Percentiles rank a stretch among this genome's conserved stretches.
Evolutionary conservation across 805 yeast genomes (phyloP).

Genomic region (Schwanniomyces yamadae): DNA sequence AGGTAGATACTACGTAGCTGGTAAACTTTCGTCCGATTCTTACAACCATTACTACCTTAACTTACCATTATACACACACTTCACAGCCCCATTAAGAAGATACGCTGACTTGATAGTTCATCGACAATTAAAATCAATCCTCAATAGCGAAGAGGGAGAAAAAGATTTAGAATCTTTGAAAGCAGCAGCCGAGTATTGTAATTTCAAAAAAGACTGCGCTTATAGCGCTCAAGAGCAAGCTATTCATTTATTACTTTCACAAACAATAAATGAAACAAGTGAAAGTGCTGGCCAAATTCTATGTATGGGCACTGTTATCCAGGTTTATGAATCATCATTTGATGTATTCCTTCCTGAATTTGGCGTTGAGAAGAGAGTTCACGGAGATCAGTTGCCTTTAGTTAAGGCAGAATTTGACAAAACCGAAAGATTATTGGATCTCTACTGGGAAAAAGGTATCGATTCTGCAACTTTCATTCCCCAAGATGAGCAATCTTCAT

Average conservation of each 20-base stretch:
- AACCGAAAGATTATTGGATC: conserved; percentile 61
- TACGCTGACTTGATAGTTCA: conserved; percentile 93
- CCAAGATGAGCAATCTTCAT: conserved; percentile 78
- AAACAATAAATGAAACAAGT: conserved; percentile 74
- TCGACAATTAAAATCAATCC: conserved; percentile 75
- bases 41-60: conserved; percentile 80
- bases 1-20: conserved; percentile 87
- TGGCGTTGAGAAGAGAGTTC: conserved; percentile 94
- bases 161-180: conserved; percentile 65
- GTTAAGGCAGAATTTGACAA: conserved; percentile 90
- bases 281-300: conserved; percentile 76
- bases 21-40: conserved; percentile 75
- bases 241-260: conserved; percentile 79
- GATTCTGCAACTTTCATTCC: conserved; percentile 92
- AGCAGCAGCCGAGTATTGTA: conserved; percentile 87
- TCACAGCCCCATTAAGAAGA: conserved; percentile 88
- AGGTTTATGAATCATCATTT: conserved; percentile 94
- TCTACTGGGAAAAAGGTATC: conserved; percentile 90
- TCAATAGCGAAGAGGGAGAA: conserved; percentile 43
- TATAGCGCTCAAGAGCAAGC: conserved; percentile 93
- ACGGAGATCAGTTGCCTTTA: conserved; percentile 94
- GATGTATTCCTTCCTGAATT: conserved; percentile 90
- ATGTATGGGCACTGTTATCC: conserved; percentile 82
- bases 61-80: conserved; percentile 85
- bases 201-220: conserved; percentile 94